Percentiles rank a stretch among this genome's conserved stretches.
These are phyloP conservation scores for Penicillium mononematosum DNA, from an alignment of 495 filamentous ascomycete genomes.

Conservation along the genomic window DNA sequence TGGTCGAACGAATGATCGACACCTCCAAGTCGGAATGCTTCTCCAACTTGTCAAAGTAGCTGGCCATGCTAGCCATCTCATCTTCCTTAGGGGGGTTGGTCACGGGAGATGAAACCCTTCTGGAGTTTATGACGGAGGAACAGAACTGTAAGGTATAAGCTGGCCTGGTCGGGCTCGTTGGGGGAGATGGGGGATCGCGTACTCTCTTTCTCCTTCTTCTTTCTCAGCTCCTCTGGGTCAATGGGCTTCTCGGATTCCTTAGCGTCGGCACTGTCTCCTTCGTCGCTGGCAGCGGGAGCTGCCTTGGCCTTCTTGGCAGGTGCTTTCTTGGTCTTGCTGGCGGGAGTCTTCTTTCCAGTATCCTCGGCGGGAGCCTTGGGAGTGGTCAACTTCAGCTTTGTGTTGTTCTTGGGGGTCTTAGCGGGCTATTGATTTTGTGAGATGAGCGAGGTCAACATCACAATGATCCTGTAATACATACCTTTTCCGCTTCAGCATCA, in stretches of 20 bases:
- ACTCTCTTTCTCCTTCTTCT: conserved; percentile 68
- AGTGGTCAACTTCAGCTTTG: conserved; percentile 54
- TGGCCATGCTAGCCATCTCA: conserved; percentile 84
- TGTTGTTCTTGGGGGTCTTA: conserved; percentile 61
- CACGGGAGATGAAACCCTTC: conserved; percentile 81
- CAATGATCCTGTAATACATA: conserved; percentile 36
- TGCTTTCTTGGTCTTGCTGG: conserved; percentile 60
- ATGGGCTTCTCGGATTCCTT: conserved; percentile 55
- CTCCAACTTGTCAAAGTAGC: conserved; percentile 77
- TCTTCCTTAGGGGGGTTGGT: conserved; percentile 79
- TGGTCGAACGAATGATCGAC: conserved; percentile 77
- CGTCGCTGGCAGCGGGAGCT: conserved; percentile 43
- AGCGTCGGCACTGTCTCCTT: conserved; percentile 41
- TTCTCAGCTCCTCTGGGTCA: conserved; percentile 59
- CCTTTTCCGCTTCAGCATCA: conserved; percentile 66
- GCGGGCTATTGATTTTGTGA: conserved; percentile 32
- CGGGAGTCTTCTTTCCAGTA: conserved; percentile 50
- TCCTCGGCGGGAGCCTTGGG: conserved; percentile 49
- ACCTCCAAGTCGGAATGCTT: conserved; percentile 75
- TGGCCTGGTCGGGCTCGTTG: not conserved
- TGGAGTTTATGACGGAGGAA: conserved; percentile 89
- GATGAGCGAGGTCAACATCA: conserved; percentile 2
- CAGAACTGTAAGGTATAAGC: conserved; percentile 51
- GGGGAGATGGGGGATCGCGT: conserved; percentile 23
- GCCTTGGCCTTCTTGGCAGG: conserved; percentile 43